Evolutionary conservation across 768 basidiomycete species (phyloP).

Genomic region (Cystofilobasidium bisporidii): DNA sequence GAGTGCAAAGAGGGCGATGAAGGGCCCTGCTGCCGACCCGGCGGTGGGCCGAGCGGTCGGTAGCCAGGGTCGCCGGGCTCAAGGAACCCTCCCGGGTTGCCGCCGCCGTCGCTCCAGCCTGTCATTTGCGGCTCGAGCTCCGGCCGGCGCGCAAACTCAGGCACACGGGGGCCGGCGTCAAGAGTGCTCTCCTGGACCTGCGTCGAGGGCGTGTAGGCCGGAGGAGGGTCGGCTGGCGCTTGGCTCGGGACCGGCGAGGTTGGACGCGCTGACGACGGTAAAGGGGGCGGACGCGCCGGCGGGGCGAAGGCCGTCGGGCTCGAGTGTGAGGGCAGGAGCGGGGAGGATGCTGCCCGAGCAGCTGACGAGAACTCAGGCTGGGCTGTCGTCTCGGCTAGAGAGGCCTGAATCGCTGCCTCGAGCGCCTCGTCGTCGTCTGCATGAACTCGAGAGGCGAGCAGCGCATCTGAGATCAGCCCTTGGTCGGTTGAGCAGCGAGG

Average conservation of each 20-base stretch:
- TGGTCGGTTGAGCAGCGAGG: neutral
- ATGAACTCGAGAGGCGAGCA: too few species aligned
- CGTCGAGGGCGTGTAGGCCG: conserved; percentile 13
- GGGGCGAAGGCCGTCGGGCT: neutral
- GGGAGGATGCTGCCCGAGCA: neutral
- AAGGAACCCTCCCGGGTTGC: conserved; percentile 9
- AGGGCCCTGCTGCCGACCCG: neutral
- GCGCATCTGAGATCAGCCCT: too few species aligned
- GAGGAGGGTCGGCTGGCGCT: conserved; percentile 13
- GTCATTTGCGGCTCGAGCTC: conserved; percentile 12
- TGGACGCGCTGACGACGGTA: neutral
- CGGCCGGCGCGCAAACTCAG: conserved; percentile 5
- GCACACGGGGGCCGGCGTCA: conserved; percentile 8
- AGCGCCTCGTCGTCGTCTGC: conserved; percentile 1
- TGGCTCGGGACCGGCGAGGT: conserved; percentile 1
- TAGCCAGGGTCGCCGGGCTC: neutral
- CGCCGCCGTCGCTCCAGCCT: conserved; percentile 8
- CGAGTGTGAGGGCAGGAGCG: neutral
- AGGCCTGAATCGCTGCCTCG: neutral
- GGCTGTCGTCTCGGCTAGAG: neutral
- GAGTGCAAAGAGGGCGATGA: neutral
- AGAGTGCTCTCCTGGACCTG: conserved; percentile 3
- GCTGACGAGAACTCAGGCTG: neutral
- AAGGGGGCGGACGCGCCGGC: neutral
- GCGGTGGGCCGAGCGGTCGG: neutral